phyloP scores from a whole-genome alignment of 2,329 filamentous ascomycete species.

The Tolypocladium guangdongense region DNA sequence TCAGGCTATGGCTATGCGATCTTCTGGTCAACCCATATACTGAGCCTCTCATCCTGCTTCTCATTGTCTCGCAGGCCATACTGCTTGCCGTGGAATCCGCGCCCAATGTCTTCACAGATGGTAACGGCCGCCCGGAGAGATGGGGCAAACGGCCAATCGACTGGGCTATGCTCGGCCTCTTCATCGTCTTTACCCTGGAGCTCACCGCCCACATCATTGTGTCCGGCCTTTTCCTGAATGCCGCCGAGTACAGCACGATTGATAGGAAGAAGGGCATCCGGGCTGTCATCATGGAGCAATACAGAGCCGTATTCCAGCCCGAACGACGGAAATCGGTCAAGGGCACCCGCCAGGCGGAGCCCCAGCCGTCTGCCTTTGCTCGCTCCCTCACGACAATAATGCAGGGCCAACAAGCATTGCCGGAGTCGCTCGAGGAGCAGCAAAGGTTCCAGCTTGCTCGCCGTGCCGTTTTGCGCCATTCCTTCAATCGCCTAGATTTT shows the following conservation, averaged over 20 bases:
- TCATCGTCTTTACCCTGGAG: conserved; percentile 83
- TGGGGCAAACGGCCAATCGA: conserved; percentile 67
- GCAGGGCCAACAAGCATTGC: conserved; percentile 45
- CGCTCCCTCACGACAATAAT: conserved; percentile 74
- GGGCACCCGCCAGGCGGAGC: conserved; percentile 33
- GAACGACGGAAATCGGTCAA: conserved; percentile 61
- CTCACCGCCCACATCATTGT: conserved; percentile 76
- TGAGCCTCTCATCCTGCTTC: conserved; percentile 73
- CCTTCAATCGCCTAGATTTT: conserved; percentile 93
- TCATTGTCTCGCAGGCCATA: conserved; percentile 82
- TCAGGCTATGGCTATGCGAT: conserved; percentile 69
- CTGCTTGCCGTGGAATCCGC: conserved; percentile 79
- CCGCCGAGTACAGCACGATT: conserved; percentile 83
- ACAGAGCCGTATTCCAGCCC: conserved; percentile 69
- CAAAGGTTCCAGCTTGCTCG: conserved; percentile 79
- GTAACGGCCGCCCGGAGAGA: conserved; percentile 44
- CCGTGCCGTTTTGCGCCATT: conserved; percentile 84
- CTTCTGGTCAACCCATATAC: conserved; percentile 76
- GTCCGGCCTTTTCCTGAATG: conserved; percentile 86
- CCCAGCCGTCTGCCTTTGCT: conserved; percentile 54
- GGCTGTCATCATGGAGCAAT: conserved; percentile 65
- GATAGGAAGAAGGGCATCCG: conserved; percentile 66
- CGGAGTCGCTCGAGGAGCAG: conserved; percentile 59
- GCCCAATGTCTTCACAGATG: conserved; percentile 54
- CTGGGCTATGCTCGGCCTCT: conserved; percentile 71